Conservation (phyloP, 2,329 filamentous ascomycete genomes). For the Xylariaceae sp. region DNA sequence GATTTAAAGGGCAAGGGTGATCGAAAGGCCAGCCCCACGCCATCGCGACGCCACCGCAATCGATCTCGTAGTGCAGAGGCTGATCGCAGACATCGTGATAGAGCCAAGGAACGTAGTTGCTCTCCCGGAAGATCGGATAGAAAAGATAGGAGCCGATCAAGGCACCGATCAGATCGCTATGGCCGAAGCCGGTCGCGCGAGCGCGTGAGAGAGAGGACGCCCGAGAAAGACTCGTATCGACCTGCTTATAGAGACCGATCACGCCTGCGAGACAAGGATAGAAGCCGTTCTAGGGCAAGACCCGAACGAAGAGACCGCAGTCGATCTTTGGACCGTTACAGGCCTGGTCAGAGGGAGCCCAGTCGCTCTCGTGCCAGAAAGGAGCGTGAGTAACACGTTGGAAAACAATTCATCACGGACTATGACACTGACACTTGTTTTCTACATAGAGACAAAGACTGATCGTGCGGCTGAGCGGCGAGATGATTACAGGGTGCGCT, state of each 20-base stretch:
- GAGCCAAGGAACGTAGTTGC: slow-evolving; percentile 28
- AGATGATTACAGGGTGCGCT: slow-evolving; percentile 20
- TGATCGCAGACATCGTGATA: slow-evolving; percentile 31
- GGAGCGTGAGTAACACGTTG: slow-evolving; percentile 29
- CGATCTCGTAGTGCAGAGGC: slow-evolving; percentile 24
- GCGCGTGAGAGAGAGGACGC: slow-evolving; percentile 30
- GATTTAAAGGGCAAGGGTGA: slow-evolving; percentile 25
- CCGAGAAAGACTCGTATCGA: slow-evolving; percentile 32
- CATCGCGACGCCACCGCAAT: slow-evolving; percentile 26
- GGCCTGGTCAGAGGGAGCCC: slow-evolving; percentile 28
- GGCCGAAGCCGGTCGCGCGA: slow-evolving; percentile 40
- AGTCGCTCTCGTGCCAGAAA: slow-evolving; percentile 30
- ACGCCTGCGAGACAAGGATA: slow-evolving; percentile 26
- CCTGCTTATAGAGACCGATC: slow-evolving; percentile 31
- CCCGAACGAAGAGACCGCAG: slow-evolving; percentile 25
- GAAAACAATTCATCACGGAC: slow-evolving; percentile 26
- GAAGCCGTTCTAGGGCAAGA: slow-evolving; percentile 24
- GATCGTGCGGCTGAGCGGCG: slow-evolving; percentile 17
- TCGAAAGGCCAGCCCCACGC: slow-evolving; percentile 24
- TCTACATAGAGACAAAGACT: too few relatives aligned
- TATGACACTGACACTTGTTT: slow-evolving; percentile 1
- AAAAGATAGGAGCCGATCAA: slow-evolving; percentile 28
- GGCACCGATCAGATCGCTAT: slow-evolving; percentile 24
- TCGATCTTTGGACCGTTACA: slow-evolving; percentile 30
- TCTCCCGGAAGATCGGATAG: slow-evolving; percentile 29